These are phyloP conservation scores for Notholithocarpus densiflorus DNA, from an alignment of 306 rosid genomes.

Conservation along the genomic window DNA sequence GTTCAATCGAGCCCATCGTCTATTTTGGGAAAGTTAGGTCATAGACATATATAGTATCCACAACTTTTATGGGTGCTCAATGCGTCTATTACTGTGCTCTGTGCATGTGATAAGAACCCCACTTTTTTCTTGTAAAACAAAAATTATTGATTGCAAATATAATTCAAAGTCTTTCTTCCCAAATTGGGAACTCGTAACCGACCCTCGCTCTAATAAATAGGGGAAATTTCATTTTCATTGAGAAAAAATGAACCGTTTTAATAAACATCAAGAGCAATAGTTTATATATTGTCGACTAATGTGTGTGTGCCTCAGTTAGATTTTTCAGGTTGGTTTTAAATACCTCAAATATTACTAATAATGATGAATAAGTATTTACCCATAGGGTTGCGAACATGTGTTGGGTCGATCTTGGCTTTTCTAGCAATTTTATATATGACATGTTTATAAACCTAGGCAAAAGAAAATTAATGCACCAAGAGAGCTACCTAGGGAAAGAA, in stretches of 20 bases:
- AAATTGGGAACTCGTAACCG: slow-evolving; percentile 39
- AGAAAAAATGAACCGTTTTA: slow-evolving; percentile 21
- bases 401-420: too few relatives aligned
- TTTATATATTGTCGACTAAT: neutral
- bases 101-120: slow-evolving; percentile 36
- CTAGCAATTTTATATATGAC: too few relatives aligned
- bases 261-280: slow-evolving; percentile 7
- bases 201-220: slow-evolving; percentile 10
- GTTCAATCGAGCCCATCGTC: slow-evolving; percentile 20
- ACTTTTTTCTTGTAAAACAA: slow-evolving; percentile 23
- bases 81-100: slow-evolving; percentile 24
- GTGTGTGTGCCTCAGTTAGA: neutral
- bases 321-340: neutral
- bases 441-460: too few relatives aligned
- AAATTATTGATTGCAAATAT: slow-evolving; percentile 17
- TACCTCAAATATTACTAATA: too few relatives aligned
- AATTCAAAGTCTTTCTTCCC: slow-evolving; percentile 32
- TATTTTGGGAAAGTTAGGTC: slow-evolving; percentile 32
- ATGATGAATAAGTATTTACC: too few relatives aligned
- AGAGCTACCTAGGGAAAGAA: too few relatives aligned
- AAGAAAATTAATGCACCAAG: too few relatives aligned
- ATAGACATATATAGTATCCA: slow-evolving; percentile 1
- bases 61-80: slow-evolving; percentile 28
- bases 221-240: slow-evolving; percentile 21
- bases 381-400: too few relatives aligned